Percentiles rank a stretch among this genome's conserved stretches.
These are phyloP conservation scores for Diospyros lotus DNA, from an alignment of 148 eudicot species.

Conservation along the genomic window DNA sequence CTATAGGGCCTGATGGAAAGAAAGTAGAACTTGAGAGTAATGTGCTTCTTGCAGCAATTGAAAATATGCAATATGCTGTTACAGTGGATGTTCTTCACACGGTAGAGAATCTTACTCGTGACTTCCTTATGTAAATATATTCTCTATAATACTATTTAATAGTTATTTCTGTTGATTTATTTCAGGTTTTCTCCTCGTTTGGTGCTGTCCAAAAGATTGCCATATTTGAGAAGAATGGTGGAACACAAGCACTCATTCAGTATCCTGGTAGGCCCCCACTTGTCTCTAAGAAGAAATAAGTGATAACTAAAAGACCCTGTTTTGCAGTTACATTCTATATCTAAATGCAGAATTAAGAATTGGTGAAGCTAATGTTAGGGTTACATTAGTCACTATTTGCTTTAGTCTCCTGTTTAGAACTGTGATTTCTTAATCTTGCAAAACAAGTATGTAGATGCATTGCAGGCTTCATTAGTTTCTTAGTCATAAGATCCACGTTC, in stretches of 20 bases:
- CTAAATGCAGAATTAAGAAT: too few relatives aligned
- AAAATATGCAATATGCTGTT: slow-evolving; percentile 80
- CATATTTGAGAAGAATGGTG: slow-evolving; percentile 83
- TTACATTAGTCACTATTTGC: too few relatives aligned
- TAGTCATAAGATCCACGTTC: too few relatives aligned
- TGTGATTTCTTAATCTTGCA: too few relatives aligned
- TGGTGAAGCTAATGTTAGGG: too few relatives aligned
- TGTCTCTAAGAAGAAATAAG: neutral
- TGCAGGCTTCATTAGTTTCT: too few relatives aligned
- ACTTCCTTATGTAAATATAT: neutral
- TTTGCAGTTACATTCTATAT: neutral
- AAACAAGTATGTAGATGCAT: too few relatives aligned
- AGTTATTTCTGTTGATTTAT: neutral
- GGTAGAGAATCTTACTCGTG: slow-evolving; percentile 28
- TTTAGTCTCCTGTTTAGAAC: too few relatives aligned
- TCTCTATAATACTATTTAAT: neutral
- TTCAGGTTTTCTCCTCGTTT: slow-evolving; percentile 77
- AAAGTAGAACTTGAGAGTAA: slow-evolving; percentile 62
- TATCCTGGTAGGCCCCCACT: slow-evolving; percentile 53
- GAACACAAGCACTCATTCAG: slow-evolving; percentile 69
- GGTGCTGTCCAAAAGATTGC: slow-evolving; percentile 81
- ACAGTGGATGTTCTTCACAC: slow-evolving; percentile 72
- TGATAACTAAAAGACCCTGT: neutral
- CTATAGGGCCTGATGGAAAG: slow-evolving; percentile 67
- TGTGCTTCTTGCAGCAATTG: slow-evolving; percentile 76